Conservation (phyloP, 2,329 filamentous ascomycete species). For the Colletotrichum agaves region DNA sequence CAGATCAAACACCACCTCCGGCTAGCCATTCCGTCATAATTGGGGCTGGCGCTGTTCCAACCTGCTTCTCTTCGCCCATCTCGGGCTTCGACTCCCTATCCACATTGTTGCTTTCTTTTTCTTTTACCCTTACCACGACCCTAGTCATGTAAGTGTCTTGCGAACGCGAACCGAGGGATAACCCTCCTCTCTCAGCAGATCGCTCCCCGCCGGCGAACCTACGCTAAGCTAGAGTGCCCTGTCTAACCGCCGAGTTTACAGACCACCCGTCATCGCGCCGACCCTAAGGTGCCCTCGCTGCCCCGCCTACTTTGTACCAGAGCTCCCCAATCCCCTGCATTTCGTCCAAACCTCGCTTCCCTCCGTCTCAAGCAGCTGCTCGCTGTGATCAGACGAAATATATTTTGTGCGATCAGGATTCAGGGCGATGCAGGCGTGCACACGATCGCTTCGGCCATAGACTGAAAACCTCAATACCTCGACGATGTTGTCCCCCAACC, state of each 20-base stretch:
- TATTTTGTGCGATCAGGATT: neutral
- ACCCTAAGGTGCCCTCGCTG: constrained; percentile 6
- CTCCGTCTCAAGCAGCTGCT: neutral
- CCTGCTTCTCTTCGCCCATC: neutral
- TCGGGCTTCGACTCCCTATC: neutral
- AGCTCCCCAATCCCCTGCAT: constrained; percentile 13
- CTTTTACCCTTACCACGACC: neutral
- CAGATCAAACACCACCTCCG: neutral
- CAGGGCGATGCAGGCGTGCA: constrained; percentile 28
- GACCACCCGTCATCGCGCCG: constrained; percentile 34
- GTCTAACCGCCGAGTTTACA: constrained; percentile 34
- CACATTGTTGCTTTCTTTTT: constrained; percentile 19
- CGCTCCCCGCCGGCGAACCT: constrained; percentile 14
- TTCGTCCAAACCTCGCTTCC: constrained; percentile 4
- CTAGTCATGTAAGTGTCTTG: constrained; percentile 27
- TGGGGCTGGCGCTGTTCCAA: neutral
- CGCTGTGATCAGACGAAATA: neutral
- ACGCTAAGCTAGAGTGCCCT: constrained; percentile 25
- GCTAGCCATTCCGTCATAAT: neutral
- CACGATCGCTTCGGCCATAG: constrained; percentile 21
- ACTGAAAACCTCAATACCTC: neutral
- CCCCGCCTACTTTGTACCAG: constrained; percentile 10
- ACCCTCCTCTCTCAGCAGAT: constrained; percentile 26
- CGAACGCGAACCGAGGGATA: constrained; percentile 22
- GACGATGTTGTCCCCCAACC: constrained; percentile 21